Percentiles rank a stretch among this genome's conserved stretches.
Evolutionary conservation across 2,329 filamentous ascomycete genomes (phyloP).

Genomic region (Diplodia scrobiculata): DNA sequence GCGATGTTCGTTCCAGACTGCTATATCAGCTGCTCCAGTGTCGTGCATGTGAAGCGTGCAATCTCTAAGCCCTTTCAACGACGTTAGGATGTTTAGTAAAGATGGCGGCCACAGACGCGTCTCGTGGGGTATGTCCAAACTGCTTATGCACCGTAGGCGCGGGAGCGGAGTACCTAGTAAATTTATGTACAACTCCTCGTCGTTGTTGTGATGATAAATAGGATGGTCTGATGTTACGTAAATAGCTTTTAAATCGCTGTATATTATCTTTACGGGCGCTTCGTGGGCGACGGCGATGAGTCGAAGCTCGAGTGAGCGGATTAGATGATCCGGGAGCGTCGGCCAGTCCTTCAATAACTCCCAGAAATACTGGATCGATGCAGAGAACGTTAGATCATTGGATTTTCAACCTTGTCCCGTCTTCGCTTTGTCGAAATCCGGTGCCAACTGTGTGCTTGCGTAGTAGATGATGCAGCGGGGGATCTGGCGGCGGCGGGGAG

Average conservation of each 20-base stretch:
- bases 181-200: background rate
- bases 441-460: too few relatives aligned
- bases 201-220: too few relatives aligned
- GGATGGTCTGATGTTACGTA: background rate
- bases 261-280: background rate
- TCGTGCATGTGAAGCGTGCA: background rate
- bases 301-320: background rate
- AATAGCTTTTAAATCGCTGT: background rate
- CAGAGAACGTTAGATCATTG: too few relatives aligned
- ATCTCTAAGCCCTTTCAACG: background rate
- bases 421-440: too few relatives aligned
- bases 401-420: too few relatives aligned
- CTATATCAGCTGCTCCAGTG: background rate
- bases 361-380: too few relatives aligned
- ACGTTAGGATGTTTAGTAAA: background rate
- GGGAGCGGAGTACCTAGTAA: background rate
- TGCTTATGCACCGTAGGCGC: background rate
- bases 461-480: too few relatives aligned
- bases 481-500: too few relatives aligned
- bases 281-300: too few relatives aligned
- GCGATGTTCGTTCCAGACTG: background rate
- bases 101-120: background rate
- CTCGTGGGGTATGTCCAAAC: background rate
- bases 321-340: background rate
- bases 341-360: background rate